Evolutionary conservation across 164 flowering plant species (phyloP), one percentile per base, ranked within the genome.

Genomic region (Annona cherimola): DNA sequence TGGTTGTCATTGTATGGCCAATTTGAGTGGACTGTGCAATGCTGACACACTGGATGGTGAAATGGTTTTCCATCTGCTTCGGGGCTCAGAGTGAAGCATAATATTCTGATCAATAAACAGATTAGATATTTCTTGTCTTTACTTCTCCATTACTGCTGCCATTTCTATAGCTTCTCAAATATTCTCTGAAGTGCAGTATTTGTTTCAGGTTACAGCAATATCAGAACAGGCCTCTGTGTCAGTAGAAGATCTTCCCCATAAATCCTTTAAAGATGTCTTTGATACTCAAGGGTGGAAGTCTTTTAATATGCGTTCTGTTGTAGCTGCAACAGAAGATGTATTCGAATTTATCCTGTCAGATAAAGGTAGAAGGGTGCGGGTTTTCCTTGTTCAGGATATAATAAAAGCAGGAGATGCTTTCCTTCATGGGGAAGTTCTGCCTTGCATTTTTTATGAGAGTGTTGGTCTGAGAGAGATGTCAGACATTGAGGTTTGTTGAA

Each of bases 311-410:
- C 87, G 78, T 45, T 82, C 97, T 73, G 97, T 94, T 69, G 96
- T 90, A 70, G 74, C 88, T 71, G 91, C 99, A 16, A 92, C 97
- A 4, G 99, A 94, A 84, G 99, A 94, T 85, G 86, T 94, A 71
- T 81, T 94, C 42, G 74, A 75, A 40, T 94, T 94, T 82, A 86
- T 91, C 62, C 74, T 94, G 54, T 92, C 97, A 61, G 84, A 87
- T 61, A 89, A 87, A 76, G 99, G 97, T 68, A 73, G 69, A 50
- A 86, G 92, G 78, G 97, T 94, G 62, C 91, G 94, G 44, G 81
- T 91, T 76, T 89, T 86, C 78, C 86, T 94, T 59, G 76, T 89
- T 11, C 83, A 83, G 61, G 99, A 94, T 76, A 89, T 94, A 68
- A 77, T 89, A 45, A 77, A 75, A 63, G 93, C 91, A 45, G 86